These are phyloP conservation scores for Cystofilobasidium ferigula DNA, from an alignment of 768 basidiomycete species.

Conservation along the genomic window DNA sequence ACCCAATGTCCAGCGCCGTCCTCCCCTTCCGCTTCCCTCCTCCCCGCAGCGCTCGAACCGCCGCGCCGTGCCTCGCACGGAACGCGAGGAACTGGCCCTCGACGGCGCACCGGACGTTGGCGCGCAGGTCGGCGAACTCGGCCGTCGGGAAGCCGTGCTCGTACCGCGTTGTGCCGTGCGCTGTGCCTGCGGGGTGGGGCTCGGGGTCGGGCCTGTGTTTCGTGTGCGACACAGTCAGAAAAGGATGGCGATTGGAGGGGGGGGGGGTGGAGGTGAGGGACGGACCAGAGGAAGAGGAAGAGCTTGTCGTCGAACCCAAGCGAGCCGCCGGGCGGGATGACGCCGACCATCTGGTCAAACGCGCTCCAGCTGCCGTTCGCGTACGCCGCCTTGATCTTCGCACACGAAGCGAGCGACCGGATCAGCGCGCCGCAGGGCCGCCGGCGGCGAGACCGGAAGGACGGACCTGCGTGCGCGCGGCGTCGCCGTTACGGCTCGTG, in stretches of 20 bases:
- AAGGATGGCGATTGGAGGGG: background rate
- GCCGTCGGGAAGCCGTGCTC: constrained; percentile 78
- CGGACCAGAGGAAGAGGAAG: constrained; percentile 51
- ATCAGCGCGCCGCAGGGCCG: too few relatives aligned
- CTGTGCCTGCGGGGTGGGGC: constrained; percentile 56
- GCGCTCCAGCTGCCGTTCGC: constrained; percentile 82
- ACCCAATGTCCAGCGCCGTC: constrained; percentile 51
- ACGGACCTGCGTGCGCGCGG: background rate
- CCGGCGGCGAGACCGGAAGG: too few relatives aligned
- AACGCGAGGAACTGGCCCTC: constrained; percentile 72
- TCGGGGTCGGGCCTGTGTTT: background rate
- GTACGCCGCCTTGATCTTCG: constrained; percentile 49
- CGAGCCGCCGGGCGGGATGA: constrained; percentile 80
- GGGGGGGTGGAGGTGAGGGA: background rate
- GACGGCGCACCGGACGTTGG: constrained; percentile 57
- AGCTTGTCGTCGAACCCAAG: constrained; percentile 86
- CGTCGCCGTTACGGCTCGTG: constrained; percentile 50
- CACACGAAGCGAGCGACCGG: background rate
- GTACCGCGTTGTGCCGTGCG: constrained; percentile 76
- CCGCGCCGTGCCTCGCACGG: constrained; percentile 62
- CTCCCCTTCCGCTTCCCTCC: constrained; percentile 24
- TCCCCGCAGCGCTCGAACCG: background rate
- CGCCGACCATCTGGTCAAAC: constrained; percentile 74
- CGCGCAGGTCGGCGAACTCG: constrained; percentile 77
- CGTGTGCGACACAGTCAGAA: background rate